Evolutionary conservation across 257 asterid genomes (phyloP).

Genomic region (Mitragyna speciosa): DNA sequence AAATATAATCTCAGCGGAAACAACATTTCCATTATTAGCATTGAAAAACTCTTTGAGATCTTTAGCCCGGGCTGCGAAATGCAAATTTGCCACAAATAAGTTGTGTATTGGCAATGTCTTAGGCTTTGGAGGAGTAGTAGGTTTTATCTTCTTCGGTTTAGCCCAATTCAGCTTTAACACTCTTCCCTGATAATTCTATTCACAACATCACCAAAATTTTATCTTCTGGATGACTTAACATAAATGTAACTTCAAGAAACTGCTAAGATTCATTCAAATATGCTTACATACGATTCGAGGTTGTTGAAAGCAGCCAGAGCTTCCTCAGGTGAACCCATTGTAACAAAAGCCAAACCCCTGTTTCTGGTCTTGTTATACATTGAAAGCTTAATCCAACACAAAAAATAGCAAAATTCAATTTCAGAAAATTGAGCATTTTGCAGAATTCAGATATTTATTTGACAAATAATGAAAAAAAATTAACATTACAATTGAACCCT

Average conservation of each 20-base stretch:
- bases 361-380: constrained; percentile 80
- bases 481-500: neutral
- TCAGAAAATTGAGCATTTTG: constrained; percentile 17
- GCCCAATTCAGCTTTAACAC: constrained; percentile 79
- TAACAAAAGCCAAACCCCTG: constrained; percentile 85
- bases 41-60: constrained; percentile 80
- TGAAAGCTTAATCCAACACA: constrained; percentile 48
- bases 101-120: constrained; percentile 67
- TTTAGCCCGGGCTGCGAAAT: constrained; percentile 61
- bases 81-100: constrained; percentile 69
- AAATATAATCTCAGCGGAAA: constrained; percentile 78
- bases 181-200: constrained; percentile 80
- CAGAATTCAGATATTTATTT: neutral
- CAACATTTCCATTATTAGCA: constrained; percentile 57
- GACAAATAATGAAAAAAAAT: neutral
- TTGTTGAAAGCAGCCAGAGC: constrained; percentile 62
- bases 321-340: constrained; percentile 87
- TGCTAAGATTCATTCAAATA: neutral
- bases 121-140: constrained; percentile 35
- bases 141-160: constrained; percentile 54
- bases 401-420: constrained; percentile 9
- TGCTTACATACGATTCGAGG: constrained; percentile 65
- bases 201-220: constrained; percentile 3
- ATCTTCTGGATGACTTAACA: neutral
- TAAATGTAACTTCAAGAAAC: neutral